A percentile compares a stretch with the other conserved stretches of the same genome.
phyloP scores from a whole-genome alignment of 179 eudicot species.

The Corrigiola litoralis region DNA sequence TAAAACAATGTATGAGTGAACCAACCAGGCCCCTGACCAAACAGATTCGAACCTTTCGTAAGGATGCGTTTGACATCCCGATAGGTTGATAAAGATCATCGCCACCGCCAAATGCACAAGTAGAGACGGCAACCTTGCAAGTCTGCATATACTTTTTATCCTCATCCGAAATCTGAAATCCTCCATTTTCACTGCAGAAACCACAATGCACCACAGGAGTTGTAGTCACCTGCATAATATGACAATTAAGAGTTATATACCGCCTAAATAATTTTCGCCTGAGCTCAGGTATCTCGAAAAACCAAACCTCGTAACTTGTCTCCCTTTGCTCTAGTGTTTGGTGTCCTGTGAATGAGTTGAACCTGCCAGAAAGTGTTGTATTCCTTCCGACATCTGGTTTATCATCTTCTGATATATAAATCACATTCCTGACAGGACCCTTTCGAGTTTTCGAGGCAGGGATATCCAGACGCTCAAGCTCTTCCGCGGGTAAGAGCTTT shows the following conservation, averaged over 20 bases:
- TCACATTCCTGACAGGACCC: constrained; percentile 49
- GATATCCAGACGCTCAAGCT: constrained; percentile 67
- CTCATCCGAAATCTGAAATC: constrained; percentile 74
- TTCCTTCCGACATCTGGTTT: constrained; percentile 33
- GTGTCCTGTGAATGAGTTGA: constrained; percentile 83
- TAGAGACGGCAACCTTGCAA: constrained; percentile 87
- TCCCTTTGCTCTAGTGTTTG: constrained; percentile 80
- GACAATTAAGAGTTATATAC: background rate
- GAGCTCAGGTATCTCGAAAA: background rate
- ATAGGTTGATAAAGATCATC: constrained; percentile 98
- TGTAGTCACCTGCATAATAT: constrained; percentile 49
- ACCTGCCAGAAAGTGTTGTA: constrained; percentile 50
- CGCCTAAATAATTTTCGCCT: background rate
- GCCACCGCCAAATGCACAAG: constrained; percentile 99
- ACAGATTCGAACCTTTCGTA: constrained; percentile 47
- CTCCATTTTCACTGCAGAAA: constrained; percentile 80
- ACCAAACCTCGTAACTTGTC: constrained; percentile 61
- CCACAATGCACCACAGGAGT: constrained; percentile 77
- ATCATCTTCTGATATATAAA: constrained; percentile 54
- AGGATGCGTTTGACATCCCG: constrained; percentile 82
- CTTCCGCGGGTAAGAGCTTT: constrained; percentile 59
- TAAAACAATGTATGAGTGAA: background rate
- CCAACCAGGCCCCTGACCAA: background rate
- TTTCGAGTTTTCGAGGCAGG: constrained; percentile 34
- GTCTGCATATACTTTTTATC: constrained; percentile 68